phyloP scores from a whole-genome alignment of 2,329 filamentous ascomycete genomes.

The Aspergillus luchuensis region DNA sequence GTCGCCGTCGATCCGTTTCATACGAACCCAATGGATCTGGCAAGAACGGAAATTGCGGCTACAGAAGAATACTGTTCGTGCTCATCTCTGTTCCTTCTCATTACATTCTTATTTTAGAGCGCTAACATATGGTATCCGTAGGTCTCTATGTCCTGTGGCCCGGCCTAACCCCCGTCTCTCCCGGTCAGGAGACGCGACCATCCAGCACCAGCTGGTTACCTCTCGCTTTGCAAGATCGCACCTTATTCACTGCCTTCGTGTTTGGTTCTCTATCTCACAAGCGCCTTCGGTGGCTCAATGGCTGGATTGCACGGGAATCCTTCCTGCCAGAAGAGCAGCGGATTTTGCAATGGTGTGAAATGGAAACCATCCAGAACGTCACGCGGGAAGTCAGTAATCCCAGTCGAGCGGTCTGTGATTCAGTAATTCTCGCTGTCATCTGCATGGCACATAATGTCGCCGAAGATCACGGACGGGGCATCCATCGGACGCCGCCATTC shows the following conservation, averaged over 20 bases:
- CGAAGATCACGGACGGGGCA: slow-evolving; percentile 19
- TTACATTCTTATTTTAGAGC: too few relatives aligned
- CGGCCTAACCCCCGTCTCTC: slow-evolving; percentile 25
- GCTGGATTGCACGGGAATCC: slow-evolving; percentile 20
- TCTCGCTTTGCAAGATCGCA: slow-evolving; percentile 31
- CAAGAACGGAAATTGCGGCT: slow-evolving; percentile 25
- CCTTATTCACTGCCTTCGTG: slow-evolving; percentile 36
- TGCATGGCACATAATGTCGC: slow-evolving; percentile 39
- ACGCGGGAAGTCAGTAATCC: slow-evolving; percentile 38
- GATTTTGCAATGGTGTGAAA: slow-evolving; percentile 29
- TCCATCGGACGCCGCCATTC: slow-evolving; percentile 29
- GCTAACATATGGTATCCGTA: slow-evolving; percentile 9
- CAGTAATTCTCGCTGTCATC: slow-evolving; percentile 39
- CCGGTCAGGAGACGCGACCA: slow-evolving; percentile 2
- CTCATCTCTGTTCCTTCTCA: background rate
- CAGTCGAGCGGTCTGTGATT: slow-evolving; percentile 35
- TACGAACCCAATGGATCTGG: slow-evolving; percentile 19
- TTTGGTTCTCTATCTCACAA: slow-evolving; percentile 37
- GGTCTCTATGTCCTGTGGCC: slow-evolving; percentile 34
- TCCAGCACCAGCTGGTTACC: slow-evolving; percentile 31
- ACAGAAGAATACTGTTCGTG: slow-evolving; percentile 33
- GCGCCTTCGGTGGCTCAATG: slow-evolving; percentile 33
- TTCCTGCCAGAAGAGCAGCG: slow-evolving; percentile 29
- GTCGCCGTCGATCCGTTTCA: slow-evolving; percentile 32
- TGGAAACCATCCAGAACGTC: slow-evolving; percentile 39